These are phyloP conservation scores for Tricholoma sp. DNA, from an alignment of 768 basidiomycete species.

Conservation along the genomic window DNA sequence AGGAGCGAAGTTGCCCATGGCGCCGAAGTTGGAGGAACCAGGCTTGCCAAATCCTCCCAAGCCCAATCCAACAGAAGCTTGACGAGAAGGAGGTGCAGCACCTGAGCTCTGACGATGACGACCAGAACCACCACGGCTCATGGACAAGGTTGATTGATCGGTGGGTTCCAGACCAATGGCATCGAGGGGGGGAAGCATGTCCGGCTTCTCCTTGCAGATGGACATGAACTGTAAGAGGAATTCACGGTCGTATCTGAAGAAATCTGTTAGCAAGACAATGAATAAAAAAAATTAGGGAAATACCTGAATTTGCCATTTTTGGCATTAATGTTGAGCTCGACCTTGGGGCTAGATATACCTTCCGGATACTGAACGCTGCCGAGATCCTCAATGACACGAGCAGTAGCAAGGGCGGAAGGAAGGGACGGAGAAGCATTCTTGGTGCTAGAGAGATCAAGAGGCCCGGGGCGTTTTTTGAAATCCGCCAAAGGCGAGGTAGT, in stretches of 20 bases:
- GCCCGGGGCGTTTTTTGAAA: slow-evolving; percentile 56
- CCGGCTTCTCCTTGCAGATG: slow-evolving; percentile 93
- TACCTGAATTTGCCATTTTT: slow-evolving; percentile 89
- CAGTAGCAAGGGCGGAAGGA: slow-evolving; percentile 71
- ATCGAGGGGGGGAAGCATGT: slow-evolving; percentile 81
- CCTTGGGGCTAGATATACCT: slow-evolving; percentile 72
- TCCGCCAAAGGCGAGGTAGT: slow-evolving; percentile 47
- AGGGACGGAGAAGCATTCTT: slow-evolving; percentile 42
- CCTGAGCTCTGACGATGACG: slow-evolving; percentile 46
- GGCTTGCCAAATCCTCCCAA: slow-evolving; percentile 46
- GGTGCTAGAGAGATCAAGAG: slow-evolving; percentile 60
- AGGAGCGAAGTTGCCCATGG: no score
- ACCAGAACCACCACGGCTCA: slow-evolving; percentile 62
- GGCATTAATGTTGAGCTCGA: slow-evolving; percentile 79
- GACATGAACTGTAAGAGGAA: slow-evolving; percentile 97
- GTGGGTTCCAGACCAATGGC: slow-evolving; percentile 86
- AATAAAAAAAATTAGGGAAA: background rate
- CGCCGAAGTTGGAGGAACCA: slow-evolving; percentile 29
- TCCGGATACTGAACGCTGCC: slow-evolving; percentile 75
- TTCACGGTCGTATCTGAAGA: slow-evolving; percentile 84
- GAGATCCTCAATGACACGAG: slow-evolving; percentile 82
- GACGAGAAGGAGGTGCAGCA: slow-evolving; percentile 41
- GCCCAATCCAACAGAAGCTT: slow-evolving; percentile 42
- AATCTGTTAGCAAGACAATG: background rate
- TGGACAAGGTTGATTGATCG: slow-evolving; percentile 45